A percentile compares a stretch with the other conserved stretches of the same genome.
Evolutionary conservation across 306 rosid species (phyloP).

Genomic region (Rosa multiflora): DNA sequence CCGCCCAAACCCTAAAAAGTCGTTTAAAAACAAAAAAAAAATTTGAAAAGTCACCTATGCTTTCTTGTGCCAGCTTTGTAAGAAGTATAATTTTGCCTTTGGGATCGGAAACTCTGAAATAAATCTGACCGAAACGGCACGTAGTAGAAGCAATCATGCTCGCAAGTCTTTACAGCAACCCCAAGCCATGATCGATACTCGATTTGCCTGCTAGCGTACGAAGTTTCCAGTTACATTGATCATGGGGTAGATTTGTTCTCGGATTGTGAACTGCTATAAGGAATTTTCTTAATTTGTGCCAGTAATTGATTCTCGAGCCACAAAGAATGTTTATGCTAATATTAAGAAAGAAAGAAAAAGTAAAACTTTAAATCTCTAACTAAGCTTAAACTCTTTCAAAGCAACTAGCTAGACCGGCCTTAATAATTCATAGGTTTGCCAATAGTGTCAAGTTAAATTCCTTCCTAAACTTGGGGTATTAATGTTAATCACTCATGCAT

Average conservation of each 20-base stretch:
- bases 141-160: conserved; percentile 7
- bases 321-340: not conserved
- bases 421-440: not conserved
- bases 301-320: not conserved
- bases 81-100: not conserved
- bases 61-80: not conserved
- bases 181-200: conserved; percentile 12
- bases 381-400: not conserved
- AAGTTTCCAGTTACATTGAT: conserved; percentile 9
- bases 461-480: not conserved
- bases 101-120: not conserved
- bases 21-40: no score
- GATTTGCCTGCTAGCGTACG: conserved; percentile 24
- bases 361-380: not conserved
- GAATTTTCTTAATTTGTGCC: not conserved
- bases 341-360: not conserved
- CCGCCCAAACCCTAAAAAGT: conserved; percentile 24
- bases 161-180: not conserved
- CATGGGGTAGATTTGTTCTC: not conserved
- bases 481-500: not conserved
- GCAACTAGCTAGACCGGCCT: not conserved
- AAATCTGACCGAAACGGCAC: conserved; percentile 26
- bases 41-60: not conserved
- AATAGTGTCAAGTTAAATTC: not conserved
- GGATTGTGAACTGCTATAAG: not conserved